Base-by-base conservation (phyloP, 768 basidiomycete genomes). In the Auricularia cornea region DNA sequence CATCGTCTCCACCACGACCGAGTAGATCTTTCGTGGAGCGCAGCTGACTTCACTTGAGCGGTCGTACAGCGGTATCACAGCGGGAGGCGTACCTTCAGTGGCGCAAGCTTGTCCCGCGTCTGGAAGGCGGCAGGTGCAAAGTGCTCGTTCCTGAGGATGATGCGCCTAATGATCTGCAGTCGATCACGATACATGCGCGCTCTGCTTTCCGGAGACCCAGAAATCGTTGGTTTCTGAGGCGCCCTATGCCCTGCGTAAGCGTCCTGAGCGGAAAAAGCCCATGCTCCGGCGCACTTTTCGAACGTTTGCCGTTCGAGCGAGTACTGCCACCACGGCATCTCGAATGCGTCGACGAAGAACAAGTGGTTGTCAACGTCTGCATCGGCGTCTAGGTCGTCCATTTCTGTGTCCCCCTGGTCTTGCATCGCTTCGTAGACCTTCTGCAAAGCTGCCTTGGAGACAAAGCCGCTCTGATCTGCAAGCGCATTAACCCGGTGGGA, bases 251-350 rank as follows among this genome's bases (percentile, higher is more conserved):
- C 23, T 16, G 51, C 12, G 8, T 31, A 61, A 31, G 62, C 29
- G 59, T 48, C 65, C 59, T 31, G 35, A 28, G 23, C 61, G 26
- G 31, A 52, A 32, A 51, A 48, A 23, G 12, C 23, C 16, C 20
- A 30, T 26, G 60, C n/a, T n/a, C n/a, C n/a, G n/a, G n/a, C 83
- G 54, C 70, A 96, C 95, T 85, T 90, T 63, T 93, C 92, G 70
- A 98, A 98, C 1, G 90, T 88, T 56, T 89, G 89, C 63, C 90
- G 79, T 69, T 95, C 91, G 32, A 81, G 77, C 18, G 94, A 93
- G 86, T 92, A 99, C 69, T 88, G 83, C 88, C 94, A 94, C 14
- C 86, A 76, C 1, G 97, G 97, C 94, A 98, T 98, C 60, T 96
- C 94, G 69, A 94, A 96, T 11, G 96, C 88, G 72, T 96, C 86